Conservation (phyloP, 352 stramenopile species). For the Phytophthora brassicae region DNA sequence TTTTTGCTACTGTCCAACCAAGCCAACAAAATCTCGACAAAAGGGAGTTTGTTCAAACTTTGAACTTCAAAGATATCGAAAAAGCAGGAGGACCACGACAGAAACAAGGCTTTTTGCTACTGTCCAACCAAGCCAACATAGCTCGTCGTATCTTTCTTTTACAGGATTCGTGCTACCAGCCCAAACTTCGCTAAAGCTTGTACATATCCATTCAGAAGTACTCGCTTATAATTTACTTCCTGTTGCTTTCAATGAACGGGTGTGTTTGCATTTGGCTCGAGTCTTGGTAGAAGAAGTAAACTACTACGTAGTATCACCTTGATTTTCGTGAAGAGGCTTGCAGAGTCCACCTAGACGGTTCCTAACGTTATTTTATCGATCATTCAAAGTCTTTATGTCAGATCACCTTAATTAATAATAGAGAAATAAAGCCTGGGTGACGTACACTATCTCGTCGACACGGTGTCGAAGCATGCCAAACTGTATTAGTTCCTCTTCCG, state of each 20-base stretch:
- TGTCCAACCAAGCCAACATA: neutral
- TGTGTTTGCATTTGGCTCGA: too few relatives aligned
- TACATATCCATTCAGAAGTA: constrained; percentile 7
- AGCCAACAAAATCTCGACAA: constrained; percentile 16
- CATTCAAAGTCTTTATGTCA: neutral
- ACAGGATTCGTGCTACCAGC: constrained; percentile 15
- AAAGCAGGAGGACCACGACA: constrained; percentile 16
- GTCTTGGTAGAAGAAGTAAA: constrained; percentile 12
- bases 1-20: constrained; percentile 7
- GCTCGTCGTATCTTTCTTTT: too few relatives aligned
- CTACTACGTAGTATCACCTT: too few relatives aligned
- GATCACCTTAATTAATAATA: too few relatives aligned
- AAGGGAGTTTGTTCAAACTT: constrained; percentile 14
- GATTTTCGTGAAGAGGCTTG: neutral
- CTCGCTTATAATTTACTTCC: constrained; percentile 40
- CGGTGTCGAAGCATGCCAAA: constrained; percentile 12
- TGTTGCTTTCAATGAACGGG: constrained; percentile 17
- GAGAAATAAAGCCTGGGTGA: neutral
- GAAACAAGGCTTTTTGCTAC: constrained; percentile 10
- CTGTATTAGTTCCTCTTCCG: constrained; percentile 35
- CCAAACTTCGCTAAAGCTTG: constrained; percentile 13
- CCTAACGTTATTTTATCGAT: constrained; percentile 2
- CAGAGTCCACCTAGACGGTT: constrained; percentile 1
- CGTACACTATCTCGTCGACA: constrained; percentile 21
- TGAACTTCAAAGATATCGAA: constrained; percentile 12